These are phyloP conservation scores for Zarea fungicola DNA, from an alignment of 2,329 filamentous ascomycete species.

Conservation along the genomic window DNA sequence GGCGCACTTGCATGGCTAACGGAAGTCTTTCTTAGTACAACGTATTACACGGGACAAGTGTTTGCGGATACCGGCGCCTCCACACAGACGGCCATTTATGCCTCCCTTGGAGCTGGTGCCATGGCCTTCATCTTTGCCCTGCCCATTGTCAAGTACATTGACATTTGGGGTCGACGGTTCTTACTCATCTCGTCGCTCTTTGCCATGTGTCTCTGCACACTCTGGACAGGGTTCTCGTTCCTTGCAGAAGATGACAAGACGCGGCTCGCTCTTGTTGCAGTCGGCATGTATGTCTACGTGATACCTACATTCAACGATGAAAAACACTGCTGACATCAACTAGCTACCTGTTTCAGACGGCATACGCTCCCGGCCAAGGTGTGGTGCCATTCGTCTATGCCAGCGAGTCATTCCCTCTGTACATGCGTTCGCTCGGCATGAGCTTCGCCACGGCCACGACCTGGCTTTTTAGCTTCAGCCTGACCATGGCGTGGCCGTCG, in stretches of 20 bases:
- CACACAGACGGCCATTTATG: slow-evolving; percentile 24
- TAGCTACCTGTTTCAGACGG: slow-evolving; percentile 19
- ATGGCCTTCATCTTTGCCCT: slow-evolving; percentile 30
- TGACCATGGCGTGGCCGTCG: neutral
- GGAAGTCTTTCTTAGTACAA: slow-evolving; percentile 20
- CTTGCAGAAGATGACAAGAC: slow-evolving; percentile 11
- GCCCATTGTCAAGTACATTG: slow-evolving; percentile 22
- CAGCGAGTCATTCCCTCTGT: slow-evolving; percentile 33
- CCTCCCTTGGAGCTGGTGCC: slow-evolving; percentile 29
- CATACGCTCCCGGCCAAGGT: slow-evolving; percentile 22
- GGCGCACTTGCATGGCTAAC: no score
- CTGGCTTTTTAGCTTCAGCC: neutral
- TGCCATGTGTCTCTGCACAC: slow-evolving; percentile 27
- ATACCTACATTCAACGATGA: no score
- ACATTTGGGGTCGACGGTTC: slow-evolving; percentile 21
- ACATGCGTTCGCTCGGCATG: slow-evolving; percentile 4
- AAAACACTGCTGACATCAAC: no score
- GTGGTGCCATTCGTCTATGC: slow-evolving; percentile 33
- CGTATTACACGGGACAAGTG: slow-evolving; percentile 27
- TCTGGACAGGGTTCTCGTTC: slow-evolving; percentile 28
- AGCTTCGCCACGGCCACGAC: neutral
- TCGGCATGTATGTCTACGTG: neutral
- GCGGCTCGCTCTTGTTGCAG: slow-evolving; percentile 18
- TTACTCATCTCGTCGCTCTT: slow-evolving; percentile 27
- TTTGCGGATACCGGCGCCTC: slow-evolving; percentile 24